Base-by-base conservation (phyloP, 2,329 filamentous ascomycete species). In the Calonectria hawksworthii region DNA sequence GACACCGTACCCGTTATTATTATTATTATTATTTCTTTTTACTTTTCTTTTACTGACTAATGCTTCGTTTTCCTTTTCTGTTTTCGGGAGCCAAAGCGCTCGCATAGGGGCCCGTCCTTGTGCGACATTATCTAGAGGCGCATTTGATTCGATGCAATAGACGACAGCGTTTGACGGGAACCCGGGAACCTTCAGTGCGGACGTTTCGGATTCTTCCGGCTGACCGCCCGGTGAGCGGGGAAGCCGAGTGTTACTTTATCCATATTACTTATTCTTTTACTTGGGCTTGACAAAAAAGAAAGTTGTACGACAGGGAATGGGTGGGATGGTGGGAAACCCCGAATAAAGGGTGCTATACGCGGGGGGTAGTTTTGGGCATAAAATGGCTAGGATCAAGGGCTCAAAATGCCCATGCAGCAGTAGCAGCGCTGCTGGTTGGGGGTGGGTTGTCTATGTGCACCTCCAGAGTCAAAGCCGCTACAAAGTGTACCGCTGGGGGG, bases 141-240 rank as follows among this genome's bases (percentile, higher is more conserved):
- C 32, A 38, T 18, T 7, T 63, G 56, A 63, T 63, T 63, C 56
- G 56, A 41, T 13, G 23, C n/a, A 61, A 61, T 41, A 61, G 34
- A 61, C 56, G 56, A 63, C 56, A 41, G 56, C 36, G 36, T 63
- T 63, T 63, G 56, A 63, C 34, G 34, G 56, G 56, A 63, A 63
- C 56, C 56, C 56, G 56, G 56, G 38, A 63, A 63, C 56, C 56
- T 63, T 63, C 56, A 63, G 56, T 63, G 56, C 56, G 56, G 56
- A 26, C 36, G 56, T 63, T 63, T 63, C 56, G 56, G 56, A 63
- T 63, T 63, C 36, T 63, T 63, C 56, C 56, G 56, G 30, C 56
- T 63, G 56, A 63, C 56, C 56, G 56, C 34, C 34, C 34, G 32
- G 36, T 23, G 38, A 63, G 56, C 56, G 56, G 56, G 36, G 56